phyloP scores from a whole-genome alignment of 257 asterid genomes.

The Scutellaria galericulata region DNA sequence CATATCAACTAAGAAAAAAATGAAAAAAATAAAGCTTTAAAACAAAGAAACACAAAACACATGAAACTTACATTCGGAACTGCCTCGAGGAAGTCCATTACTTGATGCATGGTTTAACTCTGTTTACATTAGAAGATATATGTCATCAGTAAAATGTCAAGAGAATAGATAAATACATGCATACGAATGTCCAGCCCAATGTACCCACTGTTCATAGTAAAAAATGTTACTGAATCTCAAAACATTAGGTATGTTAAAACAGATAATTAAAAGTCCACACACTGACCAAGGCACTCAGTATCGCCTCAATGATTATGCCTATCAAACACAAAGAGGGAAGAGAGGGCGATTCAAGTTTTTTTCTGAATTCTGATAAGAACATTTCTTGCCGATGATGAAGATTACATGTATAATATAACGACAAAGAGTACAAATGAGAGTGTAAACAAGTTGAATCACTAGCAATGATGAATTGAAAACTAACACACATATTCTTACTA shows the following conservation, averaged over 20 bases:
- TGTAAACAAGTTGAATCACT: neutral
- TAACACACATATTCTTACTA: neutral
- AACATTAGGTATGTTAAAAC: conserved; percentile 1
- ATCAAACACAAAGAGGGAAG: neutral
- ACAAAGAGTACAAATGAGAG: neutral
- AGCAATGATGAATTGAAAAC: conserved; percentile 2
- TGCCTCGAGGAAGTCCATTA: conserved; percentile 43
- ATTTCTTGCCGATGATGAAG: neutral
- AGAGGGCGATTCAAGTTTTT: neutral
- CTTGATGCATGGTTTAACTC: conserved; percentile 50
- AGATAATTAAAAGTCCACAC: neutral
- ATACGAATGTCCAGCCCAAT: conserved; percentile 28
- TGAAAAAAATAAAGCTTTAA: conserved; percentile 7
- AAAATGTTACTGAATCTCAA: neutral
- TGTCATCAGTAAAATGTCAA: conserved; percentile 33
- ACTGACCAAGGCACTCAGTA: neutral
- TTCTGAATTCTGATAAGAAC: neutral
- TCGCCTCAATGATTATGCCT: neutral
- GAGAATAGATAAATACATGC: conserved; percentile 6
- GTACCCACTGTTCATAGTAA: conserved; percentile 17
- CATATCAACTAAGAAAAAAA: neutral
- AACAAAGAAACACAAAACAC: conserved; percentile 9
- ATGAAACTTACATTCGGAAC: conserved; percentile 49
- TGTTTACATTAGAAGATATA: conserved; percentile 45
- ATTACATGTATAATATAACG: neutral